Evolutionary conservation across 1,139 yeast species (phyloP), one percentile per base, ranked within the genome.

Genomic region (Saccharomycopsis hybrid): DNA sequence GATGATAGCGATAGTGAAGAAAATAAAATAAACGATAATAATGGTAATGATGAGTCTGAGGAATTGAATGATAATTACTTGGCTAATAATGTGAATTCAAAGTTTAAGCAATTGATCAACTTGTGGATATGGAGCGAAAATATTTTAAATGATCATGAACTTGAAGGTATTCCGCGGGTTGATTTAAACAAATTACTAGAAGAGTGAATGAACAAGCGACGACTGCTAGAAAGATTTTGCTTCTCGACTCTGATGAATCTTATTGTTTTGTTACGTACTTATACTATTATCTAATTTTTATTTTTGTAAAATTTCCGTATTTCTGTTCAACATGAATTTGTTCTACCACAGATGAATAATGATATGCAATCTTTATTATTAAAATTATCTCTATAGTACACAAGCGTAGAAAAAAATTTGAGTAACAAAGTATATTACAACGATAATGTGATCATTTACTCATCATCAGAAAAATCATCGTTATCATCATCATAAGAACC

Each of bases 81-180:
- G 52, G 48, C 29, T n/a, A 44, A 40, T 52, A 59, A 41, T 36
- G 44, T 58, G 44, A 61, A 76, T 53, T 75, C 82, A 3, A 78
- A 73, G 54, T 62, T 83, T 48, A 79, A 77, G 54, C 71, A 76
- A 50, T 66, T 82, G 44, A 70, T 81, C 50, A 78, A 78, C 61
- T 61, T 82, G 46, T 78, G 85, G 82, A 69, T 76, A 1, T 76
- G 83, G 67, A 74, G 82, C 3, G 85, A 78, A 58, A 78, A 77
- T 59, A 66, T 74, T 55, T 62, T 76, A 50, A 66, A 68, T 45
- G 69, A 66, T 13, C 7, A 3, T 48, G 63, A 70, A 55, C 69
- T 71, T 54, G 60, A 71, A 32, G 66, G 62, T 9, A 61, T 68
- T 55, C 59, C 68, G 49, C 50, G 70, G 58, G 57, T 73, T 59